Percentiles rank a stretch among this genome's conserved stretches.
These are phyloP conservation scores for Colletotrichum tropicicola DNA, from an alignment of 2,329 filamentous ascomycete genomes.

Conservation along the genomic window DNA sequence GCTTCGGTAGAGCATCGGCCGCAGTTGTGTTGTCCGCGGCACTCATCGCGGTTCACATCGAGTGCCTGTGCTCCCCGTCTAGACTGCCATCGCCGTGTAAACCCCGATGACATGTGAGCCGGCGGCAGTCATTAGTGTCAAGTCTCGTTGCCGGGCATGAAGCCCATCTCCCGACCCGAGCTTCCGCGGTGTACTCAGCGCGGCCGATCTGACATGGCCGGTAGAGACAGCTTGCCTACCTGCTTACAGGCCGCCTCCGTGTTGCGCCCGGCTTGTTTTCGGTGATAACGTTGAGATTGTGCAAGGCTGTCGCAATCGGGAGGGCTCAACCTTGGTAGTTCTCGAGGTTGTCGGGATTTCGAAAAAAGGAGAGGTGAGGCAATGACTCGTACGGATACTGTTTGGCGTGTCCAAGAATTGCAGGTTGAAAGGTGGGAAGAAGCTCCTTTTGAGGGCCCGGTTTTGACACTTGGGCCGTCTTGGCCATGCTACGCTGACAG, in stretches of 20 bases:
- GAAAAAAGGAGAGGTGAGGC: too few species aligned
- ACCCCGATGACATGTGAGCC: too few species aligned
- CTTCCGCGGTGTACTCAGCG: not conserved
- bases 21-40: not conserved
- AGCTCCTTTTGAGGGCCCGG: too few species aligned
- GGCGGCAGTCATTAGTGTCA: not conserved
- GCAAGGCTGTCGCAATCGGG: not conserved
- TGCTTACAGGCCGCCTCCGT: not conserved
- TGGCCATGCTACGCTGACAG: too few species aligned
- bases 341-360: not conserved
- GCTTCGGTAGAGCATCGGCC: too few species aligned
- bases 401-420: too few species aligned
- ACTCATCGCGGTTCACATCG: not conserved
- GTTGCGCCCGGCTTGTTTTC: not conserved
- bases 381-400: not conserved
- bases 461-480: too few species aligned
- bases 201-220: not conserved
- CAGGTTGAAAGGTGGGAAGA: too few species aligned
- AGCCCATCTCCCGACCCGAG: not conserved
- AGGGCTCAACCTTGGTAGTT: not conserved
- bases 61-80: not conserved
- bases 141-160: not conserved
- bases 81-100: not conserved
- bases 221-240: not conserved
- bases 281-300: not conserved